Evolutionary conservation across 2,329 filamentous ascomycete genomes (phyloP), one percentile per base, ranked within the genome.

Genomic region (Fusarium sp.): DNA sequence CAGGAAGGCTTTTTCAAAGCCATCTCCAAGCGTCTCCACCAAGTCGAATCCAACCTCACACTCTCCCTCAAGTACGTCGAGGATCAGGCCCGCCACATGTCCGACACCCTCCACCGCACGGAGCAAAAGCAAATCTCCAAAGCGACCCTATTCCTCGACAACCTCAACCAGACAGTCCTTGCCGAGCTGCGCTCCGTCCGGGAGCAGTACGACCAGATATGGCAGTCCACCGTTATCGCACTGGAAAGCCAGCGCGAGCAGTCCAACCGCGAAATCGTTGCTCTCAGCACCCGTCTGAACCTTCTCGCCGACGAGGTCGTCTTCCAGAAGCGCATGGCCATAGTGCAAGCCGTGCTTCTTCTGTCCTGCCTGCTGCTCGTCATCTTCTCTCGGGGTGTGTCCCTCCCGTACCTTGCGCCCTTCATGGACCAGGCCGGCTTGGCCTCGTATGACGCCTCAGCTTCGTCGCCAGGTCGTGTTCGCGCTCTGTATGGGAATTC

Each of bases 1-100:
- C 97, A 99, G 82, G 97, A 99, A 81, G 97, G 94, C 2, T 98
- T 99, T 83, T 99, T 98, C 88, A 98, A 98, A 82, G 94, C 95
- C 5, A 93, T 98, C 10, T 95, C 95, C 72, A 98, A 98, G 82
- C 94, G 97, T 1, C 88, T 99, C 6, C 94, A 96, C 74, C 92
- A 95, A 77, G 91, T 98, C 9, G 97, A 99, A 82, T 90, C 94
- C 17, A 99, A 98, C 81, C 95, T 95, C 12, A 97, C 96, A 0
- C 87, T 98, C 12, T 98, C 95, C 0, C 86, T 98, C 10, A 94
- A 98, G 79, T 99, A 99, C 80, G 97, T 99, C 69, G 96, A 98
- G 84, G 95, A 98, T 69, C 97, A 98, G 81, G 98, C 96, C 5
- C 93, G 92, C 58, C 95, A 97, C 71, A 87, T 98, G 43, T 93